phyloP scores from a whole-genome alignment of 177 flowering plant species.

The Vitis hybrid region DNA sequence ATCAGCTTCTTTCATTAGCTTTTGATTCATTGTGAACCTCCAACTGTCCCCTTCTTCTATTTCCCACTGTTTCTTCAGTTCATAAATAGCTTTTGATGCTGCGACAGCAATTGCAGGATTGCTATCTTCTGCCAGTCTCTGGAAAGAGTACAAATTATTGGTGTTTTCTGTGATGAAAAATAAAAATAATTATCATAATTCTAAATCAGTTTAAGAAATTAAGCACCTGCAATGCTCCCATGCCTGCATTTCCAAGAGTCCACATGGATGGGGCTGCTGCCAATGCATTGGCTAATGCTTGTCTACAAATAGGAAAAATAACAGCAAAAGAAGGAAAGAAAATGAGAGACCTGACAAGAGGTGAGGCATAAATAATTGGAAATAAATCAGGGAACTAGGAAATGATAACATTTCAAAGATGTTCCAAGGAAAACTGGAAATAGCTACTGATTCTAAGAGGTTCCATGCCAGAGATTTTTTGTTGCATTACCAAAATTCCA shows the following conservation, averaged over 20 bases:
- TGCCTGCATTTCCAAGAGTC: slow-evolving; percentile 99
- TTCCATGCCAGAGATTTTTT: background rate
- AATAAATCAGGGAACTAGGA: background rate
- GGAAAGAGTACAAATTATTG: slow-evolving; percentile 13
- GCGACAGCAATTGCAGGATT: slow-evolving; percentile 87
- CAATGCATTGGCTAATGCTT: slow-evolving; percentile 93
- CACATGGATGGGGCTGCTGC: slow-evolving; percentile 98
- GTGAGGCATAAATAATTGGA: background rate
- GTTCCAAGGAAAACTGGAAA: background rate
- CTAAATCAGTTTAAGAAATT: background rate
- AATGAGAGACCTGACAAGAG: background rate
- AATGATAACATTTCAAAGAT: too few relatives aligned
- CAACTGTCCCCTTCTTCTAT: slow-evolving; percentile 91
- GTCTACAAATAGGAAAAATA: slow-evolving; percentile 33
- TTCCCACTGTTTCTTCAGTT: slow-evolving; percentile 90
- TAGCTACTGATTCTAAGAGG: background rate
- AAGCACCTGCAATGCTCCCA: slow-evolving; percentile 93
- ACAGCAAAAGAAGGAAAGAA: background rate
- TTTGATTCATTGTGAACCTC: slow-evolving; percentile 69
- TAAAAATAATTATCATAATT: background rate
- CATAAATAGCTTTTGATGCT: slow-evolving; percentile 77
- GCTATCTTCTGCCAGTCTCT: slow-evolving; percentile 94
- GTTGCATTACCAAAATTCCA: background rate
- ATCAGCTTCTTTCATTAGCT: slow-evolving; percentile 15
- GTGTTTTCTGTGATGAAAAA: background rate